A percentile compares a stretch with the other conserved stretches of the same genome.
phyloP scores from a whole-genome alignment of 441 rosid genomes.

The Euphorbia neoarborescens region DNA sequence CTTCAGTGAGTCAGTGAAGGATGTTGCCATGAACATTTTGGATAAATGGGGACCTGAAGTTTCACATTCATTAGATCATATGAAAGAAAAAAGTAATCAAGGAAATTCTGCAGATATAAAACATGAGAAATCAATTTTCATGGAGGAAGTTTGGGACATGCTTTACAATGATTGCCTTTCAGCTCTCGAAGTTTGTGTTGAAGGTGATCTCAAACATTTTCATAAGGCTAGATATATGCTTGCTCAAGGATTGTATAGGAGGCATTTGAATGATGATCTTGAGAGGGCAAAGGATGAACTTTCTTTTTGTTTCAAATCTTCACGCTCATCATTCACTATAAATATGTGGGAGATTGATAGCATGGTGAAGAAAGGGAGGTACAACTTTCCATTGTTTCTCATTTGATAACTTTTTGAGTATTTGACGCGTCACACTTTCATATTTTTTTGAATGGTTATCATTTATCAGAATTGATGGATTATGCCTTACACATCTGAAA shows the following conservation, averaged over 20 bases:
- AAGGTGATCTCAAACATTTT: conserved; percentile 97
- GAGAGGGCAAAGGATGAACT: conserved; percentile 95
- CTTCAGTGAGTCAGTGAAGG: conserved; percentile 56
- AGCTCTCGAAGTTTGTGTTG: conserved; percentile 82
- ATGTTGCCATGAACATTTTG: conserved; percentile 43
- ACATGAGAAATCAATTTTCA: conserved; percentile 36
- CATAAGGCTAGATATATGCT: conserved; percentile 98
- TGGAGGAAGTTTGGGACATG: conserved; percentile 76
- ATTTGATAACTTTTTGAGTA: conserved; percentile 9
- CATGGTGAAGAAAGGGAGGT: conserved; percentile 97
- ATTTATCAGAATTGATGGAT: neutral
- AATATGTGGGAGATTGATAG: conserved; percentile 99
- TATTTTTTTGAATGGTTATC: neutral
- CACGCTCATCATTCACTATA: conserved; percentile 90
- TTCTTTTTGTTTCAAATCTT: conserved; percentile 92
- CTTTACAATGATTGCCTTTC: conserved; percentile 88
- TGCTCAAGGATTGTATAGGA: conserved; percentile 76
- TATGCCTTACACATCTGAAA: neutral
- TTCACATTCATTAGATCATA: conserved; percentile 35
- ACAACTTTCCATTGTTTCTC: conserved; percentile 20
- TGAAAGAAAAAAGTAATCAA: conserved; percentile 34
- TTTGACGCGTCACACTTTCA: conserved; percentile 6
- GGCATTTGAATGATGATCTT: conserved; percentile 69
- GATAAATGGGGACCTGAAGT: conserved; percentile 39
- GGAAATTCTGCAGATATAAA: conserved; percentile 33